Base-by-base conservation (phyloP, 176 grass and related monocot species). In the Miscanthus lutarioriparius region DNA sequence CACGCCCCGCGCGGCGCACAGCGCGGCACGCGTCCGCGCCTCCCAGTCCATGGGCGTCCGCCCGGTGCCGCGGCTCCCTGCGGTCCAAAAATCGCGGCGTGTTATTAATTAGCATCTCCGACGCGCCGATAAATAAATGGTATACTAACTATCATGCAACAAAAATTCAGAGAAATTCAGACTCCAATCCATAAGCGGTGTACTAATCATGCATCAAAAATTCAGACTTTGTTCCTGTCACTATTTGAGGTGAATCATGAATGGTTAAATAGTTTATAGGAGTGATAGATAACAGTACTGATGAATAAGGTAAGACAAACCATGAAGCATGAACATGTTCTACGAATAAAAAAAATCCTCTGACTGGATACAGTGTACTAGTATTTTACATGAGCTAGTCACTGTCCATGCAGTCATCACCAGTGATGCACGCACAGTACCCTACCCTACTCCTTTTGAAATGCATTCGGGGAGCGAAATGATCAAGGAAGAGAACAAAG, bases 41-140 rank as follows among this genome's bases (percentile, higher is more conserved):
- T 95, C 96, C 96, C 92, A 97, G 86, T 91, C 79, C 82, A 94
- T 82, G 22, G 89, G 74, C 16, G 81, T 91, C 41, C 89, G 82
- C 3, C 92, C 89, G 4, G 91, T 87, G 72, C 91, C 89, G 1
- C 95, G 85, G 19, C 77, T 88, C 3, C 95, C 95, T 97, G 87
- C 12, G 64, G 26, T 30, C 28, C 37, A 78, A 0, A 0, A 19
- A 53, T 16, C 63, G 15, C 15, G 3, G 1, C 47, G 47, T 51
- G 47, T 17, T 35, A 35, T 17, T 35, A 35, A 35, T 35, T 41
- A 76, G 10, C 63, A 63, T 23, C 45, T 75, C 37, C 12, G 19
- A 43, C 40, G 9, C 7, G 38, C 33, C 33, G 33, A 35, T 35
- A 35, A 35, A 35, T 35, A 35, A 35, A 35, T 41, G 8, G 39